These are phyloP conservation scores for Cylindrotheca fusiformis DNA, from an alignment of 108 stramenopile species.

Conservation along the genomic window DNA sequence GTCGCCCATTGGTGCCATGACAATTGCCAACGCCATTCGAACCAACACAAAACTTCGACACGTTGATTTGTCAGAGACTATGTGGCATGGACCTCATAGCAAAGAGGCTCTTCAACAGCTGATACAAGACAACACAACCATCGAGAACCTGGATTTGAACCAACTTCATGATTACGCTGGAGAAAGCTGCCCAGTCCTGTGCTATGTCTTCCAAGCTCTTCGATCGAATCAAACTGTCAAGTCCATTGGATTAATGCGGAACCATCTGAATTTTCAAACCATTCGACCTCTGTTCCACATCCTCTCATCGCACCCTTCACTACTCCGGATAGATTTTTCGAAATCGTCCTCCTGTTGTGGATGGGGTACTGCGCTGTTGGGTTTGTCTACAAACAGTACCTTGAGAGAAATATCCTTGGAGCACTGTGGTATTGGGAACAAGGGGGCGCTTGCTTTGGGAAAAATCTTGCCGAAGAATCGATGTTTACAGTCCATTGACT, in stretches of 20 bases:
- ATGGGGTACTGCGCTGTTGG: not conserved
- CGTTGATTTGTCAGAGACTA: conserved; percentile 3
- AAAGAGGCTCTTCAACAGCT: not conserved
- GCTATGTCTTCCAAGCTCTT: not conserved
- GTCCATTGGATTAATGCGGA: not conserved
- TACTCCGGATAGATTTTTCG: conserved; percentile 4
- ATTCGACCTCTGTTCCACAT: not conserved
- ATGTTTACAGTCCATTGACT: conserved; percentile 1
- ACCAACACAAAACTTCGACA: not conserved
- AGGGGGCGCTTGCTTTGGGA: conserved; percentile 6
- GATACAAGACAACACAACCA: not conserved
- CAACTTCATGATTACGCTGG: not conserved
- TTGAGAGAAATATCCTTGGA: conserved; percentile 3
- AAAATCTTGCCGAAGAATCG: not conserved
- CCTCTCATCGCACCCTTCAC: not conserved
- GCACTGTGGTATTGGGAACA: not conserved
- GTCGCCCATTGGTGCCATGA: conserved; percentile 2
- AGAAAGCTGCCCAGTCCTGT: not conserved
- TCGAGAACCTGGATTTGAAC: not conserved
- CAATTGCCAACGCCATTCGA: not conserved
- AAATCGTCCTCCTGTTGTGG: not conserved
- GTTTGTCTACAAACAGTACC: not conserved
- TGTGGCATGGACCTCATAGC: not conserved
- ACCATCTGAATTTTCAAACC: not conserved
- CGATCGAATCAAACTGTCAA: not conserved